phyloP scores from a whole-genome alignment of 805 yeast genomes.

The Lachancea quebecensis region DNA sequence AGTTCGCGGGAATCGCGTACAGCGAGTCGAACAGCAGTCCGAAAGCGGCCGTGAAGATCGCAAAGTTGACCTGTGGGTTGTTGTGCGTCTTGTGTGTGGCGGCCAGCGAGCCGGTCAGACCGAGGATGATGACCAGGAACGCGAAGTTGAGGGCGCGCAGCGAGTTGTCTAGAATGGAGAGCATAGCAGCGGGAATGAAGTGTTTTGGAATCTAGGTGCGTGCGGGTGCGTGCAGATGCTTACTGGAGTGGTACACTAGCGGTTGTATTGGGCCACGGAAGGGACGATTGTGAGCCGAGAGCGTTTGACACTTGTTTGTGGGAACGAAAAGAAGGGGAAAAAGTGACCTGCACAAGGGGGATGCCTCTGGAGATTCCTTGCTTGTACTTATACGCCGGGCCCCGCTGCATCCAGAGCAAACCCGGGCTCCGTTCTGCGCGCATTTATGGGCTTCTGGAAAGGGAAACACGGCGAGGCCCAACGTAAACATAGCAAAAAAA shows the following conservation, averaged over 20 bases:
- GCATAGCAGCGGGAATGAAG: slow-evolving; percentile 30
- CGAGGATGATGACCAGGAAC: slow-evolving; percentile 72
- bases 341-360: background rate
- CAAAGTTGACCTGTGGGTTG: slow-evolving; percentile 80
- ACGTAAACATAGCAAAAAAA: background rate
- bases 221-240: too few relatives aligned
- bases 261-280: background rate
- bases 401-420: background rate
- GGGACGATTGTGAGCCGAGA: background rate
- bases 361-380: background rate
- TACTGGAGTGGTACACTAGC: background rate
- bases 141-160: slow-evolving; percentile 70
- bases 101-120: slow-evolving; percentile 83
- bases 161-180: slow-evolving; percentile 67
- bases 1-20: slow-evolving; percentile 72
- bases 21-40: slow-evolving; percentile 74
- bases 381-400: background rate
- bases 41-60: slow-evolving; percentile 80
- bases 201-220: background rate
- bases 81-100: slow-evolving; percentile 46
- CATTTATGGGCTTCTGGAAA: background rate
- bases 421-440: background rate
- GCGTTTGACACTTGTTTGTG: too few relatives aligned
- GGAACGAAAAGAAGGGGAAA: too few relatives aligned
- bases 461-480: background rate